A percentile compares a stretch with the other conserved stretches of the same genome.
Evolutionary conservation across 495 filamentous ascomycete species (phyloP).

Genomic region (Penicillium cinerascens): DNA sequence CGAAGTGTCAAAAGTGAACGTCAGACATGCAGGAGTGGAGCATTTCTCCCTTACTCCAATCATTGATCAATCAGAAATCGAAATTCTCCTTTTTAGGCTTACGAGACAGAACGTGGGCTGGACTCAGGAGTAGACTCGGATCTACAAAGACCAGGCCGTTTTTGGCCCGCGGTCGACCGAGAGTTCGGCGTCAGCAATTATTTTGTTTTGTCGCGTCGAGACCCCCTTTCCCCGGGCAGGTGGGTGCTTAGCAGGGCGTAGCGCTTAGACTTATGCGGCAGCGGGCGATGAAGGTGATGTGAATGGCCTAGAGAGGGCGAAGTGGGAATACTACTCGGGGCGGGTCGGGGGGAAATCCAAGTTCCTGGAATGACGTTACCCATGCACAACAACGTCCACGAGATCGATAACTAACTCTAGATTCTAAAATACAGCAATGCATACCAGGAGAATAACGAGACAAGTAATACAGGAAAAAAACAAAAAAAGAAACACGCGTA

Average conservation of each 20-base stretch:
- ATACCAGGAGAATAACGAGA: not conserved
- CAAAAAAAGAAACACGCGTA: not conserved
- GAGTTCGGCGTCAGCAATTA: not conserved
- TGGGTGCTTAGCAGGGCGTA: not conserved
- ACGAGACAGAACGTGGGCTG: constrained; percentile 1
- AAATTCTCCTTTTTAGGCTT: not conserved
- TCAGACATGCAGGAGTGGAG: not conserved
- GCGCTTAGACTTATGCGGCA: not conserved
- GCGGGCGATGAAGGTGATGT: not conserved
- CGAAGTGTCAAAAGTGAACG: not conserved
- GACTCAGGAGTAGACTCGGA: constrained; percentile 1
- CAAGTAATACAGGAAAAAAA: not conserved
- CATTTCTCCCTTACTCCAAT: constrained; percentile 1
- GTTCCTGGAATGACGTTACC: constrained; percentile 13
- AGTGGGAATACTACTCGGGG: constrained; percentile 21
- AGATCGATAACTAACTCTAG: not conserved
- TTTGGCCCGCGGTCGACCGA: constrained; percentile 19
- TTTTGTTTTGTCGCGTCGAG: constrained; percentile 8
- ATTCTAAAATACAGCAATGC: not conserved
- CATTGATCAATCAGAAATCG: not conserved
- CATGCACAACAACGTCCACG: not conserved
- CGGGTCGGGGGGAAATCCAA: constrained; percentile 19
- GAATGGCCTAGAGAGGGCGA: constrained; percentile 9
- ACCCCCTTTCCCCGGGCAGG: constrained; percentile 3
- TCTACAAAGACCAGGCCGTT: constrained; percentile 11